These are phyloP conservation scores for Gentiana straminea DNA, from an alignment of 257 asterid genomes.

Conservation along the genomic window DNA sequence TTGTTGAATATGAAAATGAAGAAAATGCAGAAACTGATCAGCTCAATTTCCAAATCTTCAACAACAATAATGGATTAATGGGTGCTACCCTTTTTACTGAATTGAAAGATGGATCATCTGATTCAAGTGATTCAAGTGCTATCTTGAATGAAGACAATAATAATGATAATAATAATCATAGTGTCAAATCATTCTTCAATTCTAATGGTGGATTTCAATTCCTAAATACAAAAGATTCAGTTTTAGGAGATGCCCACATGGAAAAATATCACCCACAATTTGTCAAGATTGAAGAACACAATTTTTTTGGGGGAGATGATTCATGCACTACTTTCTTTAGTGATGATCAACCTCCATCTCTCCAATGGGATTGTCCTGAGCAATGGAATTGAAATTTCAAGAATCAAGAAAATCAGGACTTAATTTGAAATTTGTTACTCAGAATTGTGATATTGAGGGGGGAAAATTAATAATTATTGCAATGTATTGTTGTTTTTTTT, in stretches of 20 bases:
- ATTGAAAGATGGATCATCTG: slow-evolving; percentile 28
- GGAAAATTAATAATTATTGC: too few relatives aligned
- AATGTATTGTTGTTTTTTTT: too few relatives aligned
- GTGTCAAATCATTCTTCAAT: slow-evolving; percentile 6
- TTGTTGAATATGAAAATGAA: slow-evolving; percentile 16
- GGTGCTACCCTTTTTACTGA: too few relatives aligned
- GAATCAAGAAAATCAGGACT: neutral
- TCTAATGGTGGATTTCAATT: slow-evolving; percentile 5
- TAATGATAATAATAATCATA: neutral
- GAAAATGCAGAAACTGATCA: neutral
- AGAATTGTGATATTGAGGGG: too few relatives aligned
- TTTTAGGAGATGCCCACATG: slow-evolving; percentile 35
- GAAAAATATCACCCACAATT: slow-evolving; percentile 21
- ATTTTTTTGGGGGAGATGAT: slow-evolving; percentile 62
- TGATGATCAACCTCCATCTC: slow-evolving; percentile 81
- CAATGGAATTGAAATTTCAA: slow-evolving; percentile 49
- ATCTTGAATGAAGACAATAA: slow-evolving; percentile 20
- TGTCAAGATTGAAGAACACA: slow-evolving; percentile 77
- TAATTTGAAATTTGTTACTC: too few relatives aligned
- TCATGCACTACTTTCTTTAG: slow-evolving; percentile 59
- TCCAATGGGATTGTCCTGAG: slow-evolving; percentile 62
- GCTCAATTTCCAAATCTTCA: slow-evolving; percentile 27
- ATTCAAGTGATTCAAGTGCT: slow-evolving; percentile 31
- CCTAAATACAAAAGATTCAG: slow-evolving; percentile 14
- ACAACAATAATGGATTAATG: slow-evolving; percentile 9